A percentile compares a stretch with the other conserved stretches of the same genome.
phyloP scores from a whole-genome alignment of 495 filamentous ascomycete genomes.

The Aspergillus campestris region DNA sequence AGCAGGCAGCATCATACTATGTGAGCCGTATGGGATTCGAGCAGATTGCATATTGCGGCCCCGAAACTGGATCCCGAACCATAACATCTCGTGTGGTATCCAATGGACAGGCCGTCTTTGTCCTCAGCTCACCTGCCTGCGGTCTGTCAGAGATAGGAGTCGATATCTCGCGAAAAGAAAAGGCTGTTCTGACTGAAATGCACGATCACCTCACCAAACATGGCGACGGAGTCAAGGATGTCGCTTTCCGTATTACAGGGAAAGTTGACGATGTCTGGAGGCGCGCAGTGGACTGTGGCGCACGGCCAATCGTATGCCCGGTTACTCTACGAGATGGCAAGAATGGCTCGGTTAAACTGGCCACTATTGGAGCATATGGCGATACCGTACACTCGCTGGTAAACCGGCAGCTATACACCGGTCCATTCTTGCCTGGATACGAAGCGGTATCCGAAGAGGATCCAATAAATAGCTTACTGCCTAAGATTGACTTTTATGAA shows the following conservation, averaged over 20 bases:
- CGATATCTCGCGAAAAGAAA: slow-evolving; percentile 26
- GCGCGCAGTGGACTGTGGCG: slow-evolving; percentile 55
- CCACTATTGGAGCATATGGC: slow-evolving; percentile 69
- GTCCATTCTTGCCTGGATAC: slow-evolving; percentile 70
- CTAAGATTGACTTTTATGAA: slow-evolving; percentile 48
- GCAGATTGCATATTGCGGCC: slow-evolving; percentile 63
- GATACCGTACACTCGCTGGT: slow-evolving; percentile 79
- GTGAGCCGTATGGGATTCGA: slow-evolving; percentile 65
- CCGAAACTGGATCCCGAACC: slow-evolving; percentile 67
- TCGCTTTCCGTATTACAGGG: slow-evolving; percentile 67
- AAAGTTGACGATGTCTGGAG: slow-evolving; percentile 58
- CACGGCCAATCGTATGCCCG: slow-evolving; percentile 49
- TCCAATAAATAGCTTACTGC: slow-evolving; percentile 36
- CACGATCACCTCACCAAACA: slow-evolving; percentile 61
- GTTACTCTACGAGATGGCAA: slow-evolving; percentile 26
- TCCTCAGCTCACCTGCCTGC: slow-evolving; percentile 65
- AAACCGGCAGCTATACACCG: slow-evolving; percentile 50
- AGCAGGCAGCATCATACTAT: slow-evolving; percentile 75
- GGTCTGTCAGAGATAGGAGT: slow-evolving; percentile 24
- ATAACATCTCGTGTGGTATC: slow-evolving; percentile 64
- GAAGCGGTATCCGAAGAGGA: slow-evolving; percentile 30
- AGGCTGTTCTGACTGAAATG: slow-evolving; percentile 49
- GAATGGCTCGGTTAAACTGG: slow-evolving; percentile 47
- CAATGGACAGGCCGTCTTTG: slow-evolving; percentile 61
- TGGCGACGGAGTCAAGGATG: slow-evolving; percentile 77